These are phyloP conservation scores for Suillus sp. DNA, from an alignment of 768 basidiomycete genomes.

Conservation along the genomic window DNA sequence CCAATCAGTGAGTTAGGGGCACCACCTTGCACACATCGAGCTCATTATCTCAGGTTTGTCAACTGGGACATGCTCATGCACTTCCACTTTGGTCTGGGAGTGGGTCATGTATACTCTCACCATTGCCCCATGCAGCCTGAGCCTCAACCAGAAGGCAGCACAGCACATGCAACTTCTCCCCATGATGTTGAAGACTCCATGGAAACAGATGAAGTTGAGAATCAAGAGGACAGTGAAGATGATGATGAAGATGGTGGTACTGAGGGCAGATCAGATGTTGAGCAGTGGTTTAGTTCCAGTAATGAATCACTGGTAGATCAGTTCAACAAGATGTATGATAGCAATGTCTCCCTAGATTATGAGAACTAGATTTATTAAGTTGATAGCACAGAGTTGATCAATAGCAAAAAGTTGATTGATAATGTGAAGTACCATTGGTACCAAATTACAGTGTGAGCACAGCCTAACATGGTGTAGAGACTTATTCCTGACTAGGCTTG, in stretches of 20 bases:
- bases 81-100: too few relatives aligned
- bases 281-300: not conserved
- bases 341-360: not conserved
- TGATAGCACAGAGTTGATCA: too few relatives aligned
- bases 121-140: too few relatives aligned
- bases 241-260: not conserved
- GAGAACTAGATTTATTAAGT: not conserved
- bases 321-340: not conserved
- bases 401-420: not conserved
- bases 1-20: conserved; percentile 4
- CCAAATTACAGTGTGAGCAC: not conserved
- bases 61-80: too few relatives aligned
- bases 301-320: not conserved
- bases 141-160: too few relatives aligned
- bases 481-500: too few relatives aligned
- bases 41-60: too few relatives aligned
- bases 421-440: not conserved
- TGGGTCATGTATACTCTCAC: too few relatives aligned
- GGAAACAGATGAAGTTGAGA: not conserved
- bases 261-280: not conserved
- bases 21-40: not conserved
- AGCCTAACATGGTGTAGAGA: not conserved
- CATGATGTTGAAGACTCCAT: not conserved
- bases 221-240: not conserved
- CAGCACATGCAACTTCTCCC: not conserved